Evolutionary conservation across 345 rosid species (phyloP), one percentile per base, ranked within the genome.

Genomic region (Salix suchowensis): DNA sequence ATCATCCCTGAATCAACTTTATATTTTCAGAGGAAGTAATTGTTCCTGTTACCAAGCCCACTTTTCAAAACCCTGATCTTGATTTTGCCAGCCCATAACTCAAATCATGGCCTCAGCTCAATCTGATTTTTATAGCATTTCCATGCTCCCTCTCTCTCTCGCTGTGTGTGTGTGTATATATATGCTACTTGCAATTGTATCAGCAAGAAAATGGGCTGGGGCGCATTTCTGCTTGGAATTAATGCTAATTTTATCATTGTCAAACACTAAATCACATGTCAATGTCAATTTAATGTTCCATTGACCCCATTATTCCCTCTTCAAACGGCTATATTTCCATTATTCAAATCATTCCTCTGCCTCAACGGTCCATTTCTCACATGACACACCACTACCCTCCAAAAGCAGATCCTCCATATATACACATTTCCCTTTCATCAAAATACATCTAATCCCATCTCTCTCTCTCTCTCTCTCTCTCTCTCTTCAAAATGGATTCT

Each of bases 321-420:
- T 39, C 7, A 67, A 89, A 87, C 94, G 89, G 88, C 92, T 89
- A 88, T 74, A 76, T 86, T 34, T 44, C 67, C 8, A 77, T 67
- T 74, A 82, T 86, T 85, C 80, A 73, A 76, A 78, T 75, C 26
- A 75, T 81, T 74, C 62, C 58, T 36, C 34, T 30, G 10, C 54
- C 76, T 84, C 85, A 91, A 94, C 97, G 97, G 94, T 90, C 87
- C 88, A 78, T 77, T 86, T 85, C 77, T 82, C 70, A 21, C 72
- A 55, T 76, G 66, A 46, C 65, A 62, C 67, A 62, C 67, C 64
- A 67, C 81, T 74, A 79, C 68, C 34, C 67, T 37, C 42, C 85
- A 64, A 69, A 76, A 72, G 28, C 8, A 7, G 16, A 66, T 60
- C 62, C 80, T 1, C 64, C 65, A 28, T 46, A 40, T 62, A 36